These are phyloP conservation scores for Bruguiera gymnorhiza DNA, from an alignment of 345 rosid species.

Conservation along the genomic window DNA sequence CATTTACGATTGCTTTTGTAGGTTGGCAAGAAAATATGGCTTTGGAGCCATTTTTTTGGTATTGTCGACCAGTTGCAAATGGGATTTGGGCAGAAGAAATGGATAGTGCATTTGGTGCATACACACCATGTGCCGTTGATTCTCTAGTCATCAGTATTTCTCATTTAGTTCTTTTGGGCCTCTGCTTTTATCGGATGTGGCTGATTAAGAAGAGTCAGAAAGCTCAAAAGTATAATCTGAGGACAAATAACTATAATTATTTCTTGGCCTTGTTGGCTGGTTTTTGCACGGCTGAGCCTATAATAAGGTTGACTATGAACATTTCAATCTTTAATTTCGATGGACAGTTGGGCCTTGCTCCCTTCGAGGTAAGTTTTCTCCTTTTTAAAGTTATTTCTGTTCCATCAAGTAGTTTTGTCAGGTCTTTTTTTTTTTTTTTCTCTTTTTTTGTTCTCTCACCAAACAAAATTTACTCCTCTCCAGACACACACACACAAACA, in stretches of 20 bases:
- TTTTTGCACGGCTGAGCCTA: constrained; percentile 24
- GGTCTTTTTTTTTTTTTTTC: too few relatives aligned
- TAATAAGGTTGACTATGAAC: constrained; percentile 20
- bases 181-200: constrained; percentile 31
- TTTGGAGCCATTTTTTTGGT: constrained; percentile 22
- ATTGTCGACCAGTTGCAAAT: constrained; percentile 26
- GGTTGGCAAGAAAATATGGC: too few relatives aligned
- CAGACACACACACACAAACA: too few relatives aligned
- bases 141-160: constrained; percentile 32
- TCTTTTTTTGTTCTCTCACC: too few relatives aligned
- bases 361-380: constrained; percentile 23
- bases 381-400: too few relatives aligned
- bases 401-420: too few relatives aligned
- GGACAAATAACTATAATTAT: constrained; percentile 23
- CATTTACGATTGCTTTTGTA: too few relatives aligned
- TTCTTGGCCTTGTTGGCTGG: constrained; percentile 26
- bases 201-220: constrained; percentile 15
- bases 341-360: constrained; percentile 23
- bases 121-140: constrained; percentile 31
- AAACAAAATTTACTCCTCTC: too few relatives aligned
- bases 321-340: constrained; percentile 29
- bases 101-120: constrained; percentile 29
- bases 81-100: constrained; percentile 29
- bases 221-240: constrained; percentile 23
- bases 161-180: constrained; percentile 29